Base-by-base conservation (phyloP, 495 filamentous ascomycete species). In the Pseudomonodictys pantanalensis region DNA sequence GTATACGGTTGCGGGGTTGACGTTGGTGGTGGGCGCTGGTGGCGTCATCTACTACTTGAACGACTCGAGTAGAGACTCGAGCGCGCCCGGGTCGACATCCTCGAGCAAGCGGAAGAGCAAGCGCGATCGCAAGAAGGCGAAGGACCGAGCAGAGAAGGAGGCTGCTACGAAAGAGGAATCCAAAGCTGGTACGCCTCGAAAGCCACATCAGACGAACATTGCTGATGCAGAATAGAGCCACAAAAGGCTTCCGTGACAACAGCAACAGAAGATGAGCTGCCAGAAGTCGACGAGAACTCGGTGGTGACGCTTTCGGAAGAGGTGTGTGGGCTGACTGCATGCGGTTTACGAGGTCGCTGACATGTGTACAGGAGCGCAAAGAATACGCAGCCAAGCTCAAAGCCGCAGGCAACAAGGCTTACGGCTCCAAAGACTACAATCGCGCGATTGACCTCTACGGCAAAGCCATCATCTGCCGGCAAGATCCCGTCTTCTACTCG, bases 401-500 rank as follows among this genome's bases (percentile, higher is more conserved):
- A 79, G 87, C 86, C 52, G 89, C 89, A 44, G 93, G 93, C 64
- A 99, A 99, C 79, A 95, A 92, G 76, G 92, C 93, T 8, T 99
- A 97, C 71, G 89, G 89, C 28, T 80, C 79, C 42, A 97, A 97
- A 76, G 88, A 96, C 64, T 97, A 95, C 72, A 82, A 87, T 68
- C 82, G 81, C 59, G 93, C 93, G 47, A 99, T 97, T 67, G 87
- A 91, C 0, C 81, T 99, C 32, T 99, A 99, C 73, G 86, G 89
- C 50, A 88, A 93, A 76, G 93, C 93, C 24, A 93, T 99, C 64
- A 74, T 97, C 29, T 99, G 93, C 87, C 96, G 90, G 77, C 86
- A 91, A 33, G 95, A 99, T 69, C 90, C 93, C 2, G 90, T 99
- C 68, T 99, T 90, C 81, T 99, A 95, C 81, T 97, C 92, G 43